These are phyloP conservation scores for Xylariomycetidae sp. DNA, from an alignment of 2,329 filamentous ascomycete species.

Conservation along the genomic window DNA sequence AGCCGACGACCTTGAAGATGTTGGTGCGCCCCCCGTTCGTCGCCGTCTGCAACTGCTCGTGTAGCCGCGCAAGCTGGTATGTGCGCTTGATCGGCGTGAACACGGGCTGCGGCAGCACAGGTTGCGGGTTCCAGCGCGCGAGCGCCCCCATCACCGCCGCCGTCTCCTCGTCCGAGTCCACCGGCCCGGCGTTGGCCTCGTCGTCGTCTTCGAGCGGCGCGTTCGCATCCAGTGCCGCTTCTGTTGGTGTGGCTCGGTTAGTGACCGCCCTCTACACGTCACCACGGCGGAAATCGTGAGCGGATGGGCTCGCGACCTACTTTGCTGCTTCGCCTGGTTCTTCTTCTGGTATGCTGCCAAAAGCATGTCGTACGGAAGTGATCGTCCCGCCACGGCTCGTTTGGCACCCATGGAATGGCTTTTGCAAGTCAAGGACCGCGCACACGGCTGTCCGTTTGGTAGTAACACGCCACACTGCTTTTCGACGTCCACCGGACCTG, in stretches of 20 bases:
- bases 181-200: slow-evolving; percentile 69
- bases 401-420: slow-evolving; percentile 95
- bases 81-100: slow-evolving; percentile 57
- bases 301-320: slow-evolving; percentile 51
- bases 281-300: neutral
- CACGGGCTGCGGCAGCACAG: slow-evolving; percentile 61
- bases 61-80: slow-evolving; percentile 57
- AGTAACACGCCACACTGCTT: slow-evolving; percentile 85
- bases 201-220: slow-evolving; percentile 83
- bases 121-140: slow-evolving; percentile 69
- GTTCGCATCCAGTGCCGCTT: slow-evolving; percentile 91
- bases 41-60: slow-evolving; percentile 60
- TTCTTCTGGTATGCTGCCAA: slow-evolving; percentile 90
- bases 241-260: slow-evolving; percentile 43
- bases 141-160: slow-evolving; percentile 80
- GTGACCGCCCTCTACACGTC: neutral
- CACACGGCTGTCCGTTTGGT: slow-evolving; percentile 80
- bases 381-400: slow-evolving; percentile 77
- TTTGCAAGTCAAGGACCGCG: slow-evolving; percentile 86
- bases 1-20: slow-evolving; percentile 56
- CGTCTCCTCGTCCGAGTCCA: slow-evolving; percentile 94
- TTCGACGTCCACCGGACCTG: slow-evolving; percentile 85
- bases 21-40: slow-evolving; percentile 61
- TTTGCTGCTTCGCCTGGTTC: slow-evolving; percentile 97
- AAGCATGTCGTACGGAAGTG: slow-evolving; percentile 87